These are phyloP conservation scores for Euryodendron excelsum DNA, from an alignment of 148 eudicot species.

Conservation along the genomic window DNA sequence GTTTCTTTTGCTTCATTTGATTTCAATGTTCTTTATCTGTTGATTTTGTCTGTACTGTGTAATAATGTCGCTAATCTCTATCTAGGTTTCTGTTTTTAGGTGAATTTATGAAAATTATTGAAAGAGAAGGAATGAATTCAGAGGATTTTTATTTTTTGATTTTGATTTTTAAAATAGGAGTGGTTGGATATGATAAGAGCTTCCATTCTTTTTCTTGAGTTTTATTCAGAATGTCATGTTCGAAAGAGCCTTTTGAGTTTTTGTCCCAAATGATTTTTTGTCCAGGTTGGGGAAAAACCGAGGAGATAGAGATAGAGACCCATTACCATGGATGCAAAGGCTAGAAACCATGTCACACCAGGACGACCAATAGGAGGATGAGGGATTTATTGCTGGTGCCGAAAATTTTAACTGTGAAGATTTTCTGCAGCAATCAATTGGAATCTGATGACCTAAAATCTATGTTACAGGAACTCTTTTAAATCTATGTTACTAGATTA, in stretches of 20 bases:
- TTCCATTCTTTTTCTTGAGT: too few relatives aligned
- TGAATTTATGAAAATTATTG: neutral
- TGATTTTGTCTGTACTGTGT: neutral
- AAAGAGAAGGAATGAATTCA: neutral
- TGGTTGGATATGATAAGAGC: too few relatives aligned
- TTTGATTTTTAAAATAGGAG: too few relatives aligned
- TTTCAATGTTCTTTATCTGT: neutral
- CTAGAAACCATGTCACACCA: too few relatives aligned
- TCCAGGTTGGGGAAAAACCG: too few relatives aligned
- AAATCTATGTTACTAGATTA: too few relatives aligned
- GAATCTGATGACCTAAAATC: neutral
- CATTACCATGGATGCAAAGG: neutral
- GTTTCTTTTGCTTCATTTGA: neutral
- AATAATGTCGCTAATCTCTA: neutral
- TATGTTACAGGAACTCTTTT: too few relatives aligned
- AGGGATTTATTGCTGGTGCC: neutral
- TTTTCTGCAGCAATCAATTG: neutral
- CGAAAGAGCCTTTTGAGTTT: neutral
- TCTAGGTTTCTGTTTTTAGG: neutral
- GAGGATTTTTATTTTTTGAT: too few relatives aligned
- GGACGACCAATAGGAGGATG: too few relatives aligned
- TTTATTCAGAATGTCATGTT: too few relatives aligned
- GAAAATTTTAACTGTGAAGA: neutral
- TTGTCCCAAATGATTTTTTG: too few relatives aligned
- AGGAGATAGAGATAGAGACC: neutral